Percentiles rank a stretch among this genome's conserved stretches.
Evolutionary conservation across 1,284 basidiomycete species (phyloP).

Genomic region (Peniophora sp.): DNA sequence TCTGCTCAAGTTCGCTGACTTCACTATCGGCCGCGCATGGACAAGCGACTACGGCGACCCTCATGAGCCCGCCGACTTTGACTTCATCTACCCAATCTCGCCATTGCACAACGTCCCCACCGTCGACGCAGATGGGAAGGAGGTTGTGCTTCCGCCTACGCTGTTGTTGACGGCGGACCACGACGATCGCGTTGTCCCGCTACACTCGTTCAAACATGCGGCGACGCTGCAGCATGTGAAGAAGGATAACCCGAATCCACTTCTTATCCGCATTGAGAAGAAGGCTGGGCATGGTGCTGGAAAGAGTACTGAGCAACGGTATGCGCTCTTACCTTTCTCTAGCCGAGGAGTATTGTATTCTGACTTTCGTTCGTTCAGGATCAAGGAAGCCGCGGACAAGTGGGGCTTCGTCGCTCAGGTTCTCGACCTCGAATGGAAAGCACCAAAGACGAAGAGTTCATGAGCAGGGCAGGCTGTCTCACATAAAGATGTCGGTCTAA

Average conservation of each 20-base stretch:
- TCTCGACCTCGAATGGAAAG: slow-evolving; percentile 40
- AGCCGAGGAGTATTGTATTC: neutral
- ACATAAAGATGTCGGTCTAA: too few species aligned
- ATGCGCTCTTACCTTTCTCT: slow-evolving; percentile 9
- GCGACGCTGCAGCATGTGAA: slow-evolving; percentile 64
- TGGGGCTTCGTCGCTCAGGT: slow-evolving; percentile 69
- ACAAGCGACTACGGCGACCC: slow-evolving; percentile 79
- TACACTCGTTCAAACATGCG: slow-evolving; percentile 77
- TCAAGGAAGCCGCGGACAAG: slow-evolving; percentile 68
- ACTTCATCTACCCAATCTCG: slow-evolving; percentile 74
- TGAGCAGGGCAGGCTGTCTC: too few species aligned
- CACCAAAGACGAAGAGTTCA: slow-evolving; percentile 3
- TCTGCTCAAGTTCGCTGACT: slow-evolving; percentile 55
- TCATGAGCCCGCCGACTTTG: slow-evolving; percentile 66
- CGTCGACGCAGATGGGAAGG: slow-evolving; percentile 14
- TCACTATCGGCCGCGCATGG: slow-evolving; percentile 78
- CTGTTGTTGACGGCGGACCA: slow-evolving; percentile 75
- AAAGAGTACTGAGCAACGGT: slow-evolving; percentile 71
- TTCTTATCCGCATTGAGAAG: slow-evolving; percentile 69
- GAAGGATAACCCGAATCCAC: slow-evolving; percentile 58
- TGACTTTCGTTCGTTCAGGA: slow-evolving; percentile 35
- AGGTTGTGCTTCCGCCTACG: slow-evolving; percentile 57
- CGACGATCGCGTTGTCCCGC: slow-evolving; percentile 76
- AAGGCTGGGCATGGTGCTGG: slow-evolving; percentile 79
- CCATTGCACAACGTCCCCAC: slow-evolving; percentile 67